Conservation (phyloP, 768 basidiomycete genomes). For the Psilocybe subaeruginosa region DNA sequence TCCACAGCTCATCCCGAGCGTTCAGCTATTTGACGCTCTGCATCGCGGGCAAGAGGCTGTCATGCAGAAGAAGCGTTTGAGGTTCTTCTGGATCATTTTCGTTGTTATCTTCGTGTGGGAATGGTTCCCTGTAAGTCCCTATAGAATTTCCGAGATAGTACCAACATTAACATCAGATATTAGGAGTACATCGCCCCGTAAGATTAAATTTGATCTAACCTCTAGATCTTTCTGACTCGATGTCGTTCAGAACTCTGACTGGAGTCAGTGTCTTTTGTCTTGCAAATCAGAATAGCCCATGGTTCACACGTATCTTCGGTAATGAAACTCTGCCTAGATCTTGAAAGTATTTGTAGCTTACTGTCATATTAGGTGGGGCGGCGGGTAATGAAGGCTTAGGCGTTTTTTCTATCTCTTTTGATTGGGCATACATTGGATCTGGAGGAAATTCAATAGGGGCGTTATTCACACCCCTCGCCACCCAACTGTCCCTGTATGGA, state of each 20-base stretch:
- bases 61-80: constrained; percentile 34
- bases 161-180: neutral
- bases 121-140: constrained; percentile 34
- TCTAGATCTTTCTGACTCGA: neutral
- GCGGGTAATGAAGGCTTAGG: constrained; percentile 60
- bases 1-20: constrained; percentile 42
- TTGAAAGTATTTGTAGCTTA: neutral
- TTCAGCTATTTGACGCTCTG: constrained; percentile 45
- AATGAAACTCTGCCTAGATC: neutral
- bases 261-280: constrained; percentile 51
- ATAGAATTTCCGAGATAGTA: neutral
- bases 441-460: constrained; percentile 36
- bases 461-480: constrained; percentile 52
- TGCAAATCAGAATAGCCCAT: constrained; percentile 38
- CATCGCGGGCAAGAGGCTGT: constrained; percentile 45
- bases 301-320: constrained; percentile 51
- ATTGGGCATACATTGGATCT: constrained; percentile 53
- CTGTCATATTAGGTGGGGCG: constrained; percentile 34
- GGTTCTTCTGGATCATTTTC: constrained; percentile 53
- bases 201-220: neutral
- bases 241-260: constrained; percentile 34
- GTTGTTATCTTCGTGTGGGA: constrained; percentile 46
- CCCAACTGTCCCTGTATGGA: constrained; percentile 47
- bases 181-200: constrained; percentile 26
- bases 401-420: constrained; percentile 53